These are phyloP conservation scores for Mycena indigotica DNA, from an alignment of 768 basidiomycete genomes.

Conservation along the genomic window DNA sequence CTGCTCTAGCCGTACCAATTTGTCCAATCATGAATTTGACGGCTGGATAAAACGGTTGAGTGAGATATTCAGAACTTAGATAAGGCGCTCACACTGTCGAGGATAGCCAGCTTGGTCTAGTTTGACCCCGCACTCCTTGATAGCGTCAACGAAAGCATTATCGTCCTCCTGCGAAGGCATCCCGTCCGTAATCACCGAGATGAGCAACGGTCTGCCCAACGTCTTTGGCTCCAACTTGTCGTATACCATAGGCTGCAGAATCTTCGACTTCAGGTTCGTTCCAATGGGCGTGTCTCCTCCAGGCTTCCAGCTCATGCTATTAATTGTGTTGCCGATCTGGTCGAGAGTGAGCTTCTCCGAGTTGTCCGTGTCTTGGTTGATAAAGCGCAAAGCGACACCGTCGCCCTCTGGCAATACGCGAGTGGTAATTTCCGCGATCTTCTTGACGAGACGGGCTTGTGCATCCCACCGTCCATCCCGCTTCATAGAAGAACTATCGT, in stretches of 20 bases:
- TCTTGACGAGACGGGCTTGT: conserved; percentile 7
- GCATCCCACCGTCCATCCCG: conserved; percentile 16
- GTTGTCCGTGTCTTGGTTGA: conserved; percentile 15
- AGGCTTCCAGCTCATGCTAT: conserved; percentile 14
- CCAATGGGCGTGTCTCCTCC: conserved; percentile 16
- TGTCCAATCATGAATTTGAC: conserved; percentile 17
- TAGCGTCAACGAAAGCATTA: conserved; percentile 13
- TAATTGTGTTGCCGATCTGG: conserved; percentile 6
- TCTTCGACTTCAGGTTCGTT: conserved; percentile 17
- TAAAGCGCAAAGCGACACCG: conserved; percentile 18
- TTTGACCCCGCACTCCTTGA: conserved; percentile 21
- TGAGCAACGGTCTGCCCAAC: conserved; percentile 17
- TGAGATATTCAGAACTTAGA: conserved; percentile 1
- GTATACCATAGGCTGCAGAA: conserved; percentile 24
- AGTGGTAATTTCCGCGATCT: conserved; percentile 14
- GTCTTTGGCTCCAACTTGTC: conserved; percentile 4
- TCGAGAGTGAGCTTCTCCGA: conserved; percentile 14
- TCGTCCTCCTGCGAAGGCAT: conserved; percentile 15
- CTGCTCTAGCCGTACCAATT: conserved; percentile 12
- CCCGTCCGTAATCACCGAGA: conserved; percentile 21
- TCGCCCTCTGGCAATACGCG: conserved; percentile 15
- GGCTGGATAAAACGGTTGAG: conserved; percentile 4
- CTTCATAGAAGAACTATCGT: conserved; percentile 17
- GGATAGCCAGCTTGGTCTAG: conserved; percentile 16
- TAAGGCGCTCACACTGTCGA: conserved; percentile 14